Base-by-base conservation (phyloP, 768 basidiomycete genomes). In the Mycena galericulata region DNA sequence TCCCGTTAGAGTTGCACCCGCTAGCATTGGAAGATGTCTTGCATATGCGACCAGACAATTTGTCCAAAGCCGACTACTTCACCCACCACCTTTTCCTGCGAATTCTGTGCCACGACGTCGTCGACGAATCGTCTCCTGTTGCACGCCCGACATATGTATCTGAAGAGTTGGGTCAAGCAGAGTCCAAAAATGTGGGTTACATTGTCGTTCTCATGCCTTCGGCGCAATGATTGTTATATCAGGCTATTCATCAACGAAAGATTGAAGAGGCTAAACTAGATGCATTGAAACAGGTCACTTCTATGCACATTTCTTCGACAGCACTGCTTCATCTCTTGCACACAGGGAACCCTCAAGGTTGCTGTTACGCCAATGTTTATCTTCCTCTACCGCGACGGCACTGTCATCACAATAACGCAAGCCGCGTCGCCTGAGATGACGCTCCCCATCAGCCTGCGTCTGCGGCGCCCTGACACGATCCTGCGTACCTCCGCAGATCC, bases 21-120 rank as follows among this genome's bases (percentile, higher is more conserved):
- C 85, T 92, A 11, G 86, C 89, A 0, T 77, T 92, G 30, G 89
- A 92, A 75, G 91, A 92, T 70, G 81, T 91, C 30, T 80, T 92
- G 6, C 86, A 88, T 65, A 82, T 84, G 58, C 85, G 85, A 24
- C 82, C 83, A 7, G 83, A 89, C 45, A 83, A 83, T 40, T 78
- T 84, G 30, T 84, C 82, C 32, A 86, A 86, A 68, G 83, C 80
- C 29, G 83, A 85, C 55, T 85, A 85, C 53, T 86, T 83, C 62
- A 76, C 78, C 10, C 83, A 86, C 58, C 91, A 92, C 73, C 82
- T 93, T 22, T 92, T 92, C 78, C 79, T 92, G 27, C 86, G 87
- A 14, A 75, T 90, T 47, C 79, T 92, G 10, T 60, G 59, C 12
- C 63, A 55, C 27, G 69, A 72, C 24, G 51, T 65, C 50, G 51